These are phyloP conservation scores for Themeda triandra DNA, from an alignment of 176 grass and related monocot species.

Conservation along the genomic window DNA sequence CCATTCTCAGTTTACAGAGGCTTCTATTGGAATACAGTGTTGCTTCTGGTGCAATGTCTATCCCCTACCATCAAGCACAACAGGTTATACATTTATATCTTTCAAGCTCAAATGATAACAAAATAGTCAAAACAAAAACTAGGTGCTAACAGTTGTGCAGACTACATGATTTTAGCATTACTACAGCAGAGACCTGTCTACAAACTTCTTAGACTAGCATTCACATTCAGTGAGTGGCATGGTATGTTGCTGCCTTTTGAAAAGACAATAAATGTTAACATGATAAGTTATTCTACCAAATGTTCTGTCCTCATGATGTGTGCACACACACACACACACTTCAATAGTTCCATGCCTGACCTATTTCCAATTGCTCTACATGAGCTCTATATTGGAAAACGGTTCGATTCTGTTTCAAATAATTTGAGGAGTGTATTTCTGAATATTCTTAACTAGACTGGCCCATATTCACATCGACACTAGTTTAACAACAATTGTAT, in stretches of 20 bases:
- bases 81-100: neutral
- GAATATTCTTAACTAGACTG: neutral
- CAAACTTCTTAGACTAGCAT: neutral
- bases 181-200: neutral
- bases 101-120: neutral
- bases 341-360: neutral
- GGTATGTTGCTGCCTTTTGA: neutral
- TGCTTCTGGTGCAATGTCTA: conserved; percentile 7
- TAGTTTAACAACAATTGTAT: neutral
- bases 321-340: neutral
- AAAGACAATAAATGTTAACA: neutral
- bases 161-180: neutral
- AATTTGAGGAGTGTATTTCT: neutral
- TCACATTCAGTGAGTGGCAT: neutral
- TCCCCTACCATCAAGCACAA: conserved; percentile 18
- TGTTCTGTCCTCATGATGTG: neutral
- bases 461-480: neutral
- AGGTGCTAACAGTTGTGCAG: neutral
- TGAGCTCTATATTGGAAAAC: neutral
- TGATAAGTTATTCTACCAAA: neutral
- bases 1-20: conserved; percentile 38
- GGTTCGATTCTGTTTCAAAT: neutral
- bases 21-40: conserved; percentile 46
- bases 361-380: neutral
- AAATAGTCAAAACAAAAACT: neutral